Percentiles rank a stretch among this genome's conserved stretches.
Conservation (phyloP, 1,284 basidiomycete genomes). For the Irpex lacteus region DNA sequence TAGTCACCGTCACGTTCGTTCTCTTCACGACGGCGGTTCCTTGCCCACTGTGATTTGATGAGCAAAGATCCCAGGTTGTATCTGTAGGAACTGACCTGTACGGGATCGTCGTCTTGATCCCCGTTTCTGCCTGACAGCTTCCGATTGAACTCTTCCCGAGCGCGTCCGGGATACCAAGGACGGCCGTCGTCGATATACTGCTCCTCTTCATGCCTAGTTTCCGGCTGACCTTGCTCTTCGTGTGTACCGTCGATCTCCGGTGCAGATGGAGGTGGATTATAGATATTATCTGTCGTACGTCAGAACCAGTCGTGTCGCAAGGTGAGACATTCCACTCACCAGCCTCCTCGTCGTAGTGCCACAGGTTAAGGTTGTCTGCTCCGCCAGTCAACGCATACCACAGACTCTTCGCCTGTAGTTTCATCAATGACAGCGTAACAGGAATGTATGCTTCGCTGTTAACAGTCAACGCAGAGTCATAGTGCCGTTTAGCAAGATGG, state of each 20-base stretch:
- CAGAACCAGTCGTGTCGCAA: background rate
- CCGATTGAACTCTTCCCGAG: conserved; percentile 67
- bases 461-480: conserved; percentile 86
- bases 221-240: background rate
- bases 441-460: conserved; percentile 90
- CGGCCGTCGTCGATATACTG: conserved; percentile 27
- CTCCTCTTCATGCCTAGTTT: conserved; percentile 15
- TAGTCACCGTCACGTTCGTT: conserved; percentile 70
- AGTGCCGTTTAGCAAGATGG: conserved; percentile 95
- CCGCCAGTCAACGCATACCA: conserved; percentile 80
- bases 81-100: conserved; percentile 45
- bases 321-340: conserved; percentile 27
- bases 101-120: conserved; percentile 61
- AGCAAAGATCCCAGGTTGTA: background rate
- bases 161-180: conserved; percentile 78
- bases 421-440: conserved; percentile 77
- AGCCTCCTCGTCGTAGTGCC: conserved; percentile 47
- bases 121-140: conserved; percentile 43
- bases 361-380: conserved; percentile 62
- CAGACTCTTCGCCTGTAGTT: conserved; percentile 81
- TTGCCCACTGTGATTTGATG: conserved; percentile 57
- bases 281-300: conserved; percentile 3
- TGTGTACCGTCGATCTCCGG: conserved; percentile 24
- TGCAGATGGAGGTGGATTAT: conserved; percentile 13
- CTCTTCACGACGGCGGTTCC: conserved; percentile 68